Percentiles rank a stretch among this genome's conserved stretches.
phyloP scores from a whole-genome alignment of 306 rosid species.

The Acmispon strigosus region DNA sequence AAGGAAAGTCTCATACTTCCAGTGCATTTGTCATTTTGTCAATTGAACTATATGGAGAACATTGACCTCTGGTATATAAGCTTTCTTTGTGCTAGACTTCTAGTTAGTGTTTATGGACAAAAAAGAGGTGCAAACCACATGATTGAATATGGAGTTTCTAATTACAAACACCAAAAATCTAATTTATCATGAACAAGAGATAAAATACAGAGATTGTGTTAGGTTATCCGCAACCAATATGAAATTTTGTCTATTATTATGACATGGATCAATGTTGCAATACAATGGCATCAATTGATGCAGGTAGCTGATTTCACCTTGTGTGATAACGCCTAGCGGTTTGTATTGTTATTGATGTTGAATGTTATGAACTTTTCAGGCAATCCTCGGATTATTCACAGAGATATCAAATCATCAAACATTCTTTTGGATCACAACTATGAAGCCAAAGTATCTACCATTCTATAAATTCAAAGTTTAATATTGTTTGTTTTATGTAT shows the following conservation, averaged over 20 bases:
- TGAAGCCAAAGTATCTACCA: slow-evolving; percentile 67
- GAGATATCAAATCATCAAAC: slow-evolving; percentile 96
- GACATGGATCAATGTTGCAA: neutral
- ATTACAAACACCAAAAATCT: neutral
- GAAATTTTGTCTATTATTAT: neutral
- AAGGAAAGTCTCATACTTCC: neutral
- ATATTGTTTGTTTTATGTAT: neutral
- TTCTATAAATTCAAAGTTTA: slow-evolving; percentile 1
- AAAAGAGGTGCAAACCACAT: neutral
- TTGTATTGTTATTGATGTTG: neutral
- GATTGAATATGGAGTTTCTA: neutral
- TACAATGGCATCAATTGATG: neutral
- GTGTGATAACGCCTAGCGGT: neutral
- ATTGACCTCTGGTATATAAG: neutral
- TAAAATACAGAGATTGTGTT: neutral
- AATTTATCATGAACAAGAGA: neutral
- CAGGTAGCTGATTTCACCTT: neutral
- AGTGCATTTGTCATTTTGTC: neutral
- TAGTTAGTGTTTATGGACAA: neutral
- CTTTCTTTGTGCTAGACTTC: neutral
- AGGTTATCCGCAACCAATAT: neutral
- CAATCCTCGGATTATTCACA: slow-evolving; percentile 86
- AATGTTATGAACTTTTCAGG: slow-evolving; percentile 43
- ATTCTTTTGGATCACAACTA: slow-evolving; percentile 77
- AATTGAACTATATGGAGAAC: neutral